A percentile compares a stretch with the other conserved stretches of the same genome.
Conservation (phyloP, 177 flowering plant genomes). For the Tripterygium wilfordii region DNA sequence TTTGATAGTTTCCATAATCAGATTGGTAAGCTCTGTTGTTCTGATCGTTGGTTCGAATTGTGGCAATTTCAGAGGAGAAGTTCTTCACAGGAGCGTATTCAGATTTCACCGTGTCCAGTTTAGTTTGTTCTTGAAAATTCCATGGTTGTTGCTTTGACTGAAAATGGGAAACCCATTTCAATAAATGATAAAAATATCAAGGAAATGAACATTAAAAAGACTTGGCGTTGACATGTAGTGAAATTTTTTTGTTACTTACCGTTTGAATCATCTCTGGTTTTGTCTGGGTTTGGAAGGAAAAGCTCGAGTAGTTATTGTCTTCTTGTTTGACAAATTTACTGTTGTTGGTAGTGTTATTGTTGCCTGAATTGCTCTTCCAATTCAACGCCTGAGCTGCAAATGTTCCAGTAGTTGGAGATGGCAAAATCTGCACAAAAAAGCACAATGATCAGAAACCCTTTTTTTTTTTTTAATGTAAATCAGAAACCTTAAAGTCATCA, state of each 20-base stretch:
- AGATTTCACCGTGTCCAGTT: constrained; percentile 20
- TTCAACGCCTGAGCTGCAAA: not conserved
- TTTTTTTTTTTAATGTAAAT: too few species aligned
- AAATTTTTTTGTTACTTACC: constrained; percentile 12
- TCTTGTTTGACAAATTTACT: constrained; percentile 3
- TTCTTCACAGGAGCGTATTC: constrained; percentile 23
- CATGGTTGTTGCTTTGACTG: constrained; percentile 29
- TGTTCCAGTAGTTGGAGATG: not conserved
- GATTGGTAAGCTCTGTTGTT: constrained; percentile 20
- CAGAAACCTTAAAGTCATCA: not conserved
- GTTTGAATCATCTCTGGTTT: constrained; percentile 7
- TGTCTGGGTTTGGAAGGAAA: constrained; percentile 20
- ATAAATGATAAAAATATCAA: not conserved
- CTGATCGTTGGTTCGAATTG: constrained; percentile 18
- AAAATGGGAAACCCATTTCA: constrained; percentile 1
- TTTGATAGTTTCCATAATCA: constrained; percentile 17
- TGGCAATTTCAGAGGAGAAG: constrained; percentile 30
- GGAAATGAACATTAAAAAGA: not conserved
- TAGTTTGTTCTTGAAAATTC: constrained; percentile 17
- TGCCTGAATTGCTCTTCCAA: not conserved
- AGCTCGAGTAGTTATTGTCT: not conserved
- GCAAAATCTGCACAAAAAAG: not conserved
- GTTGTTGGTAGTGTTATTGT: not conserved
- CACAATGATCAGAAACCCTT: not conserved
- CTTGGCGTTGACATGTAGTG: not conserved